These are phyloP conservation scores for Cymbopogon citratus DNA, from an alignment of 176 grass and related monocot genomes.

Conservation along the genomic window DNA sequence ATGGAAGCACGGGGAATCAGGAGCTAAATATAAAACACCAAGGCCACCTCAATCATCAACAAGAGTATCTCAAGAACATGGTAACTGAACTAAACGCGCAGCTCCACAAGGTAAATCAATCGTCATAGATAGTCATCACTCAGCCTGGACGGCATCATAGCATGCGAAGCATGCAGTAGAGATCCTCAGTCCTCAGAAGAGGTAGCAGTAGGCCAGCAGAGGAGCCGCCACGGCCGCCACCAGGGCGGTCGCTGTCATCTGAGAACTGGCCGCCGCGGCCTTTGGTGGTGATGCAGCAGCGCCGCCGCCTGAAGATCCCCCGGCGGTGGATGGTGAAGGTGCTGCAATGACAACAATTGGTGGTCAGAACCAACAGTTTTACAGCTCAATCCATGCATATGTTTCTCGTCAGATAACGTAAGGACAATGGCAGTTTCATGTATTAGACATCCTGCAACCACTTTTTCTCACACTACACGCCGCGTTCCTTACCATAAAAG, in stretches of 20 bases:
- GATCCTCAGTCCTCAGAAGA: conserved; percentile 18
- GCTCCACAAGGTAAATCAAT: neutral
- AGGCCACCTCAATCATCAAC: neutral
- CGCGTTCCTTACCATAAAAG: neutral
- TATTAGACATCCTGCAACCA: neutral
- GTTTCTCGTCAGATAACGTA: neutral
- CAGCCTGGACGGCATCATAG: neutral
- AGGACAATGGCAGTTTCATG: neutral
- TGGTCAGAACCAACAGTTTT: neutral
- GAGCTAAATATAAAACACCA: neutral
- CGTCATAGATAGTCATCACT: neutral
- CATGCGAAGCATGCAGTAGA: neutral
- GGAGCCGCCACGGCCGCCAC: neutral
- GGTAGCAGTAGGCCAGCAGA: conserved; percentile 13
- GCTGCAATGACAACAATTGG: neutral
- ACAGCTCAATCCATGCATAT: neutral
- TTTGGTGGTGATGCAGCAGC: neutral
- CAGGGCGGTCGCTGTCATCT: neutral
- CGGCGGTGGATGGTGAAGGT: conserved; percentile 2
- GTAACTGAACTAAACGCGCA: neutral
- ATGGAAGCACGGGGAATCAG: neutral
- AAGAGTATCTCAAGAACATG: neutral
- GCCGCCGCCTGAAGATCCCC: conserved; percentile 4
- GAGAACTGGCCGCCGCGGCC: neutral
- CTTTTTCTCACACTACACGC: neutral